A percentile compares a stretch with the other conserved stretches of the same genome.
Conservation (phyloP, 2,329 filamentous ascomycete species). For the Exophiala sideris region DNA sequence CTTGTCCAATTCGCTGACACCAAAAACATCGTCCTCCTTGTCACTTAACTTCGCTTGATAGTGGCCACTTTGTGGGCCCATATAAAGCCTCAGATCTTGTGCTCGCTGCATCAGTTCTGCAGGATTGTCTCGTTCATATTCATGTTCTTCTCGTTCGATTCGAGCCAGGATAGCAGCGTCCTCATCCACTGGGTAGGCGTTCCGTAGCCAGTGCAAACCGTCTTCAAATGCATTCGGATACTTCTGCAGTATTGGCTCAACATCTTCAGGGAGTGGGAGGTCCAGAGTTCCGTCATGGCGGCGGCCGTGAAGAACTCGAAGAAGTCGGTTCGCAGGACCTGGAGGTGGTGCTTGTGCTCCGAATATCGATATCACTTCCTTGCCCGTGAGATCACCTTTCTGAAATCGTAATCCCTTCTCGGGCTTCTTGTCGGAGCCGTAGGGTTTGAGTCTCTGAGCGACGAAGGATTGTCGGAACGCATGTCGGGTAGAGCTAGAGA, state of each 20-base stretch:
- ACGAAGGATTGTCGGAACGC: constrained; percentile 10
- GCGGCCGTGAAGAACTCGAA: constrained; percentile 42
- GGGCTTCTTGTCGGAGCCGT: constrained; percentile 19
- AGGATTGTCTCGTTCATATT: constrained; percentile 22
- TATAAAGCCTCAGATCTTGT: constrained; percentile 38
- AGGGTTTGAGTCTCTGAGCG: constrained; percentile 16
- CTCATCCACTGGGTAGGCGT: constrained; percentile 44
- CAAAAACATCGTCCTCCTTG: constrained; percentile 39
- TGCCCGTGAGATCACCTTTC: constrained; percentile 12
- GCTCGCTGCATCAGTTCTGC: constrained; percentile 32
- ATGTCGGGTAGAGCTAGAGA: constrained; percentile 5
- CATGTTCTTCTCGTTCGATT: constrained; percentile 33
- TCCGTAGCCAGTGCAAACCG: constrained; percentile 41
- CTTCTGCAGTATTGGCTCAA: constrained; percentile 31
- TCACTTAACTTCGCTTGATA: constrained; percentile 42
- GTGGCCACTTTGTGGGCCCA: constrained; percentile 37
- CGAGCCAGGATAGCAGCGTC: constrained; percentile 48
- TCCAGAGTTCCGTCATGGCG: constrained; percentile 46
- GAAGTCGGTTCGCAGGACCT: constrained; percentile 24
- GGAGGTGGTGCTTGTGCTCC: constrained; percentile 14
- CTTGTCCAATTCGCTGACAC: constrained; percentile 41
- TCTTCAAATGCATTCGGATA: constrained; percentile 34
- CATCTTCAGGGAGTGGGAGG: constrained; percentile 40
- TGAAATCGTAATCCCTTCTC: constrained; percentile 26
- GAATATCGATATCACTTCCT: constrained; percentile 22